phyloP scores from a whole-genome alignment of 1,139 yeast species.

The Blastobotrys elegans region DNA sequence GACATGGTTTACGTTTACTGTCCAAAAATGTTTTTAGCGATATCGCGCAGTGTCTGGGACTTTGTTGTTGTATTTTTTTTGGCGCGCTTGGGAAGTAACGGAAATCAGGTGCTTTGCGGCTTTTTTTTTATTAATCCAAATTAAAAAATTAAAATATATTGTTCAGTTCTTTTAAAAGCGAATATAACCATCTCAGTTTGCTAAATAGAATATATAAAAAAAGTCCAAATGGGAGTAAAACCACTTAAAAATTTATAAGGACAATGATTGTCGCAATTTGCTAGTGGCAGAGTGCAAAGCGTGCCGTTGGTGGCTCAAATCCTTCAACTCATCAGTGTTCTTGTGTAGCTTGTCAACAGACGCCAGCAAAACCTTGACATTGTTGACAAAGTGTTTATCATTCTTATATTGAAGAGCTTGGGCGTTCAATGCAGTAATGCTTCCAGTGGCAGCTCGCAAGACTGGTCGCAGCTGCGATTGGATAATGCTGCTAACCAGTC shows the following conservation, averaged over 20 bases:
- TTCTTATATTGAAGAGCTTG: background rate
- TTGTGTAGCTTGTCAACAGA: constrained; percentile 8
- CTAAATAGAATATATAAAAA: too few species aligned
- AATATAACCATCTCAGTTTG: too few species aligned
- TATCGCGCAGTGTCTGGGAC: background rate
- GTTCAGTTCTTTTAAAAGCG: too few species aligned
- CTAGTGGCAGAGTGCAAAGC: background rate
- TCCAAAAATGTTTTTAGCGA: background rate
- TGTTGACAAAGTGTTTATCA: background rate
- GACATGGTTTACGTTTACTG: background rate
- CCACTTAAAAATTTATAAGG: too few species aligned
- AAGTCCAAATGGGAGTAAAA: too few species aligned
- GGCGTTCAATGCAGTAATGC: background rate
- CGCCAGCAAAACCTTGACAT: background rate
- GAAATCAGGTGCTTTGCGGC: too few species aligned
- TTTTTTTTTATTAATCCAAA: too few species aligned
- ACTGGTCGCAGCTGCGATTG: constrained; percentile 6
- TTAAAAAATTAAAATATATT: too few species aligned
- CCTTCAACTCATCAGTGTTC: constrained; percentile 13
- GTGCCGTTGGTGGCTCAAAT: constrained; percentile 3
- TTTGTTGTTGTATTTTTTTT: background rate
- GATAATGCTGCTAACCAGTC: background rate
- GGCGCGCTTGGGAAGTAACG: too few species aligned
- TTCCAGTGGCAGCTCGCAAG: background rate
- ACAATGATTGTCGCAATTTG: constrained; percentile 5